Percentiles rank a stretch among this genome's conserved stretches.
Conservation (phyloP, 805 yeast genomes). For the Candida sphagnicola region DNA sequence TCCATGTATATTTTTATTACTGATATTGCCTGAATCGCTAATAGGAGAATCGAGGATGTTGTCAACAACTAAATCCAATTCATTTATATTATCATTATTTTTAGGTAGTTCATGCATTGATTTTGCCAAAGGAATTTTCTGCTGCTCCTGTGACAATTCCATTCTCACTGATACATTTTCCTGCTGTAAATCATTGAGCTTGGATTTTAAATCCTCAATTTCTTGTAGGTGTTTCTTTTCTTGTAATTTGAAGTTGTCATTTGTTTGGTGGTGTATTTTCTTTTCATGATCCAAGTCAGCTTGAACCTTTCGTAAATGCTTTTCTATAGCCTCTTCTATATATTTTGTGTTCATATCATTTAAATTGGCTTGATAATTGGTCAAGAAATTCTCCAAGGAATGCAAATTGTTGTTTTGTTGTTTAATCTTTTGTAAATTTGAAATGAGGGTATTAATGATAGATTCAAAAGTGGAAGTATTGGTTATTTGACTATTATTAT, state of each 20-base stretch:
- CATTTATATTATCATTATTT: not conserved
- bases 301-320: conserved; percentile 9
- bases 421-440: conserved; percentile 54
- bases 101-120: not conserved
- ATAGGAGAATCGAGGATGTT: not conserved
- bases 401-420: conserved; percentile 54
- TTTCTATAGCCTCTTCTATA: conserved; percentile 17
- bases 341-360: conserved; percentile 22
- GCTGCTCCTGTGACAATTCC: not conserved
- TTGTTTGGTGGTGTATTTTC: conserved; percentile 10
- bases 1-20: too few relatives aligned
- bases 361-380: conserved; percentile 38
- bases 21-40: not conserved
- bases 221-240: conserved; percentile 6
- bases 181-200: not conserved
- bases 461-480: conserved; percentile 53
- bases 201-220: not conserved
- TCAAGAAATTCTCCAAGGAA: conserved; percentile 52
- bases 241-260: conserved; percentile 10
- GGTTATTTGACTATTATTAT: conserved; percentile 56
- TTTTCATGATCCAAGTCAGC: conserved; percentile 15
- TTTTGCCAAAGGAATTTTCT: not conserved
- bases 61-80: not conserved
- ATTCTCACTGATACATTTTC: not conserved
- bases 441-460: conserved; percentile 50